Conservation (phyloP, 2,329 filamentous ascomycete genomes). For the Botryosphaeria dothidea region DNA sequence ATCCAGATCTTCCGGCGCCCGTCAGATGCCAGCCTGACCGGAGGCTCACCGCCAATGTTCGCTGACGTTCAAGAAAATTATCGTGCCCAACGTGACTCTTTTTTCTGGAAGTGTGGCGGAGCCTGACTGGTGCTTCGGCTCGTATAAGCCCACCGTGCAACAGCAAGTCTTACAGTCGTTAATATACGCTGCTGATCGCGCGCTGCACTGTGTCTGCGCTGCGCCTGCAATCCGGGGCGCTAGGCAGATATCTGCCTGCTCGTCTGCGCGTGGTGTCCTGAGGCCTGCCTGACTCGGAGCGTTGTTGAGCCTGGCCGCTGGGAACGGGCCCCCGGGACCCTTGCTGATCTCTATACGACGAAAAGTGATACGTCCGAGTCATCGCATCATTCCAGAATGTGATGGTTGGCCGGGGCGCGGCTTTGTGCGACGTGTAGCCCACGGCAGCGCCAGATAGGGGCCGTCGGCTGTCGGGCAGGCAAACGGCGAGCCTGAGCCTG, state of each 20-base stretch:
- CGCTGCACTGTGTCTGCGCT: background rate
- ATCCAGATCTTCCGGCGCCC: constrained; percentile 17
- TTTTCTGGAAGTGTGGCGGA: constrained; percentile 14
- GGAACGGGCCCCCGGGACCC: constrained; percentile 3
- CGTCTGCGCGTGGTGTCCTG: background rate
- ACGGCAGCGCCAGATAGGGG: constrained; percentile 5
- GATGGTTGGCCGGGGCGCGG: background rate
- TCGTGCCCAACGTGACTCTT: constrained; percentile 12
- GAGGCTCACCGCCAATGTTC: constrained; percentile 13
- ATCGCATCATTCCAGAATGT: constrained; percentile 17
- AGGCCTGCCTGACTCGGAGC: constrained; percentile 1
- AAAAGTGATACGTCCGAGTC: background rate
- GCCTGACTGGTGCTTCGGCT: constrained; percentile 16
- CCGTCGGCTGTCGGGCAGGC: background rate
- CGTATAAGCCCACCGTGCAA: constrained; percentile 15
- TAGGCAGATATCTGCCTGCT: constrained; percentile 1
- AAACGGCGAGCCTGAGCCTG: background rate
- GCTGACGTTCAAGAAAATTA: constrained; percentile 2
- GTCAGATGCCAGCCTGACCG: constrained; percentile 16
- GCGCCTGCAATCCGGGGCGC: background rate
- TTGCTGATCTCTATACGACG: constrained; percentile 17
- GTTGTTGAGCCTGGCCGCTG: constrained; percentile 11
- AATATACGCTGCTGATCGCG: constrained; percentile 14
- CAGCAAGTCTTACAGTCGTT: constrained; percentile 5
- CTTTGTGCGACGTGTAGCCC: constrained; percentile 13